A percentile compares a stretch with the other conserved stretches of the same genome.
Conservation (phyloP, 352 stramenopile genomes). For the Globisporangium sylvaticum region DNA sequence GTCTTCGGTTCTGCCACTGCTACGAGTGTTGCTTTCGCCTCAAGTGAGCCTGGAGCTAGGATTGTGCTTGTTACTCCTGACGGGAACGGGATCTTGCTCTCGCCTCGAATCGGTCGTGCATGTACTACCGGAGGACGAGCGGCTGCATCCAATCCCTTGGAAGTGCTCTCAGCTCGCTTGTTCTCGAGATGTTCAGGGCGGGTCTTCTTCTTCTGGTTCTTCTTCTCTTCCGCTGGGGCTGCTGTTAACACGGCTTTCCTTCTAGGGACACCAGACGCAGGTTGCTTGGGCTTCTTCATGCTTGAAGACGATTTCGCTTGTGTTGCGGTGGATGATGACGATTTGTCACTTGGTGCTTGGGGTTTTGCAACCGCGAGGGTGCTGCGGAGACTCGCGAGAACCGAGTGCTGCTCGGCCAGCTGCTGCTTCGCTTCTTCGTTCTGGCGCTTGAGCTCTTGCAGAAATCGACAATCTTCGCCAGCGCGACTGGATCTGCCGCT, state of each 20-base stretch:
- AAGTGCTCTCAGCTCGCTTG: neutral
- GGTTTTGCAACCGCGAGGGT: neutral
- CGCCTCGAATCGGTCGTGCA: constrained; percentile 20
- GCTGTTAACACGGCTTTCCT: neutral
- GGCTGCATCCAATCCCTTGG: neutral
- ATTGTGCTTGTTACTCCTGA: neutral
- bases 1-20: neutral
- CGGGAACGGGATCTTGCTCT: constrained; percentile 35
- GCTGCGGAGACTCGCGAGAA: constrained; percentile 29
- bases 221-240: neutral
- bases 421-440: constrained; percentile 59
- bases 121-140: constrained; percentile 6
- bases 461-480: constrained; percentile 49
- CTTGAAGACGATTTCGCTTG: neutral
- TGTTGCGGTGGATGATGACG: constrained; percentile 7
- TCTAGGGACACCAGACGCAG: too few species aligned
- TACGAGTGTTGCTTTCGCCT: neutral
- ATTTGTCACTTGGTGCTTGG: neutral
- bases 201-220: neutral
- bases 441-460: constrained; percentile 53
- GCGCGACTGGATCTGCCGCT: constrained; percentile 21
- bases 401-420: constrained; percentile 36
- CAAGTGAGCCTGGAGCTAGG: neutral
- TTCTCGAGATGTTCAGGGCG: neutral
- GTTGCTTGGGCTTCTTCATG: too few species aligned